Percentiles rank a stretch among this genome's conserved stretches.
phyloP scores from a whole-genome alignment of 208 protist species.

The Tritrichomonas musculus region DNA sequence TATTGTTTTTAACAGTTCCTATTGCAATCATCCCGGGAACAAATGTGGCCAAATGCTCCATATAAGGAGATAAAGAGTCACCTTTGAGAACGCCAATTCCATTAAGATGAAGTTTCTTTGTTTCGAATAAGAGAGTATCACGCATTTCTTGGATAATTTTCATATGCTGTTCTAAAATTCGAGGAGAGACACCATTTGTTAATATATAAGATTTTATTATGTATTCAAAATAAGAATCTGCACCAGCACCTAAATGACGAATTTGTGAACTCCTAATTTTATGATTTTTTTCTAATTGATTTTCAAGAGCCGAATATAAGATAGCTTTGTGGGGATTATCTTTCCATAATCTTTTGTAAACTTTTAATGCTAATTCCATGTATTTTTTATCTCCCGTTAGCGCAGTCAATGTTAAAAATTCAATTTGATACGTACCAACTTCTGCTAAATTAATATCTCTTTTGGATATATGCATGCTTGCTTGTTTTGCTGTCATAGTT shows the following conservation, averaged over 20 bases:
- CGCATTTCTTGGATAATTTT: too few relatives aligned
- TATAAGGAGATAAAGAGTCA: neutral
- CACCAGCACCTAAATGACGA: neutral
- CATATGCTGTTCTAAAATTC: neutral
- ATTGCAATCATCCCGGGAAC: neutral
- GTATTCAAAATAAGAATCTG: constrained; percentile 20
- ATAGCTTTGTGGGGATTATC: neutral
- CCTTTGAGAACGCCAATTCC: neutral
- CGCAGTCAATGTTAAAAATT: constrained; percentile 60
- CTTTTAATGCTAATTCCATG: neutral
- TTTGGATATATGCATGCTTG: constrained; percentile 37
- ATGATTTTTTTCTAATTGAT: neutral
- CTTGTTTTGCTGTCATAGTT: neutral
- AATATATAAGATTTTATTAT: neutral
- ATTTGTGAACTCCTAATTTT: too few relatives aligned
- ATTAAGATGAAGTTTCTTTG: neutral
- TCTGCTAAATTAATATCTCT: too few relatives aligned
- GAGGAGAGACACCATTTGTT: neutral
- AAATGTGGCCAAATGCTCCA: neutral
- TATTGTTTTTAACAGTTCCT: neutral
- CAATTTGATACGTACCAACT: constrained; percentile 62
- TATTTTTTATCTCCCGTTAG: constrained; percentile 54
- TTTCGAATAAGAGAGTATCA: neutral
- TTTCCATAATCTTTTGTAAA: neutral
- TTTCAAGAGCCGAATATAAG: too few relatives aligned